A percentile compares a stretch with the other conserved stretches of the same genome.
These are phyloP conservation scores for Leucosporidium creatinivorum DNA, from an alignment of 768 basidiomycete genomes.

Conservation along the genomic window DNA sequence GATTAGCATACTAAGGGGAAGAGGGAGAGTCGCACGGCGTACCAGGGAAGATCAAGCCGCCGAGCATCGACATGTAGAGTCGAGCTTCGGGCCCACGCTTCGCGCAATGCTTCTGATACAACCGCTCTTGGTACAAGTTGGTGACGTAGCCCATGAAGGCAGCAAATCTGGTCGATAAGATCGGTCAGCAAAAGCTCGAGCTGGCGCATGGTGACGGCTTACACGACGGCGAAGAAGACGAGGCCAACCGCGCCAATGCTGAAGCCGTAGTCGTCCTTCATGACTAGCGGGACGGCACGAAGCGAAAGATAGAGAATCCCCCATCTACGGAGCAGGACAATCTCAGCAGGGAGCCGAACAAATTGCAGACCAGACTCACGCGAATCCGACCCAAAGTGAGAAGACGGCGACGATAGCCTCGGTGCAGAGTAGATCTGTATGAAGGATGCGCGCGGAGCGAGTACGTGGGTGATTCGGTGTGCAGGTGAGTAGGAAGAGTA, in stretches of 20 bases:
- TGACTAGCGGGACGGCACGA: conserved; percentile 44
- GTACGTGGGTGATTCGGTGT: no score
- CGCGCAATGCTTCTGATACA: conserved; percentile 12
- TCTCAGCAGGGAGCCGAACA: no score
- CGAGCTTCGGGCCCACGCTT: conserved; percentile 26
- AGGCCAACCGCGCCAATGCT: conserved; percentile 12
- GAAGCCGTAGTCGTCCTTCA: conserved; percentile 18
- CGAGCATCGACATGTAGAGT: conserved; percentile 17
- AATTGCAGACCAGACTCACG: no score
- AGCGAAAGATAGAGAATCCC: conserved; percentile 64
- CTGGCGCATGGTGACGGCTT: not conserved
- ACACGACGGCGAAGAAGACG: conserved; percentile 18
- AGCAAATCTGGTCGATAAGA: not conserved
- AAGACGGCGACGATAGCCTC: conserved; percentile 68
- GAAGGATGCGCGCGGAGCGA: no score
- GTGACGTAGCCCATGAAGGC: not conserved
- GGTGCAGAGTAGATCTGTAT: conserved; percentile 55
- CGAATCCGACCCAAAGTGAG: conserved; percentile 44
- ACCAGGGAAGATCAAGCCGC: not conserved
- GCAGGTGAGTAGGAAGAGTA: no score
- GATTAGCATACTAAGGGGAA: not conserved
- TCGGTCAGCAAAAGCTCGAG: not conserved
- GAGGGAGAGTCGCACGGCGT: not conserved
- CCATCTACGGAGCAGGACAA: no score
- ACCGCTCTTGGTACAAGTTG: conserved; percentile 12